Percentiles rank a stretch among this genome's conserved stretches.
Evolutionary conservation across 1,284 basidiomycete species (phyloP).

Genomic region (Exobasidium rhododendri): DNA sequence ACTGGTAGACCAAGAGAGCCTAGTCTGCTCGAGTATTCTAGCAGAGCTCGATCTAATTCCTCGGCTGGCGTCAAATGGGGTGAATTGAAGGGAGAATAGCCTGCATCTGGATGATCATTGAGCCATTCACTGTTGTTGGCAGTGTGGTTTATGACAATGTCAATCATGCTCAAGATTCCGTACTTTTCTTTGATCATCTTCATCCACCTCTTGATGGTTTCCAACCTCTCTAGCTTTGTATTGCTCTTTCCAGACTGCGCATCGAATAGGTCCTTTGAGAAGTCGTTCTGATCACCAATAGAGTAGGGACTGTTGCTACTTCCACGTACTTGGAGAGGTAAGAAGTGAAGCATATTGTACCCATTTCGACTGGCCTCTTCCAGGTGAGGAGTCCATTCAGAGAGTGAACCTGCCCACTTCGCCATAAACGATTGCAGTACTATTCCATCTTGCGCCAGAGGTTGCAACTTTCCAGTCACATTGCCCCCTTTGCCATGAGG

Average conservation of each 20-base stretch:
- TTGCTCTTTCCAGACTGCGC: slow-evolving; percentile 18
- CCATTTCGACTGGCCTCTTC: slow-evolving; percentile 40
- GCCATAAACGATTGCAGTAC: slow-evolving; percentile 45
- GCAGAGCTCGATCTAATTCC: slow-evolving; percentile 40
- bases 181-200: slow-evolving; percentile 33
- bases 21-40: slow-evolving; percentile 31
- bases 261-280: slow-evolving; percentile 38
- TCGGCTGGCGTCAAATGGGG: slow-evolving; percentile 47
- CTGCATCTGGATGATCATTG: slow-evolving; percentile 46
- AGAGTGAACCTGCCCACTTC: slow-evolving; percentile 49
- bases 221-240: slow-evolving; percentile 27
- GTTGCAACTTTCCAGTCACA: slow-evolving; percentile 15
- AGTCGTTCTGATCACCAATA: slow-evolving; percentile 45
- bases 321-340: slow-evolving; percentile 44
- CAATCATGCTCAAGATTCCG: slow-evolving; percentile 47
- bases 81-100: slow-evolving; percentile 46
- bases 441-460: slow-evolving; percentile 38
- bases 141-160: slow-evolving; percentile 48
- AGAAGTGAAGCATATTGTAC: slow-evolving; percentile 51
- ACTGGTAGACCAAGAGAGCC: slow-evolving; percentile 26
- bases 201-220: slow-evolving; percentile 26
- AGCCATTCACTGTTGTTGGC: slow-evolving; percentile 45
- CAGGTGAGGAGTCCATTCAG: slow-evolving; percentile 40
- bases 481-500: slow-evolving; percentile 24
- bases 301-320: slow-evolving; percentile 45